Percentiles rank a stretch among this genome's conserved stretches.
phyloP scores from a whole-genome alignment of 2,329 filamentous ascomycete species.

The Diaporthe amygdali region DNA sequence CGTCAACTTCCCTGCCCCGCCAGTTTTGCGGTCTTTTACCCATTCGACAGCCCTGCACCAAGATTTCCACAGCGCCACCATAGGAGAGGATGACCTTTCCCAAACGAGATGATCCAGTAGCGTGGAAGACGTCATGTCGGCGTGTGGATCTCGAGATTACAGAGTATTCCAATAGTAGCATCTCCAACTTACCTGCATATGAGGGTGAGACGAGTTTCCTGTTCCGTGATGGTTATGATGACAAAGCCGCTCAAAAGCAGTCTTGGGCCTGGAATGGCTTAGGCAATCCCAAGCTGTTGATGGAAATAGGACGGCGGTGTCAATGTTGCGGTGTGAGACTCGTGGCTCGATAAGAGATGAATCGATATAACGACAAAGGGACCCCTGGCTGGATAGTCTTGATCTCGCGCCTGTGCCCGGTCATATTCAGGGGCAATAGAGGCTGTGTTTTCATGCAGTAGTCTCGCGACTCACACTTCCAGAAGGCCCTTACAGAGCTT shows the following conservation, averaged over 20 bases:
- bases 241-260: slow-evolving; percentile 8
- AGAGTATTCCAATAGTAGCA: too few species aligned
- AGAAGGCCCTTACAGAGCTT: neutral
- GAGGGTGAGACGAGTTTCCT: slow-evolving; percentile 15
- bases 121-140: too few species aligned
- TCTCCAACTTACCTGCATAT: slow-evolving; percentile 21
- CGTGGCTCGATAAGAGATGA: neutral
- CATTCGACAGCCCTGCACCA: too few species aligned
- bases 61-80: too few species aligned
- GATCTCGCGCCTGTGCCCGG: too few species aligned
- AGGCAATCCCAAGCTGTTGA: slow-evolving; percentile 1
- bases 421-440: too few species aligned
- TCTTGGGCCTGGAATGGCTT: slow-evolving; percentile 15
- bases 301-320: slow-evolving; percentile 1
- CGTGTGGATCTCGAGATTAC: too few species aligned
- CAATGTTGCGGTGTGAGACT: slow-evolving; percentile 21
- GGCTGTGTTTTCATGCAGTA: neutral
- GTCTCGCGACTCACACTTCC: neutral
- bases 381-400: neutral
- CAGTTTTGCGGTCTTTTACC: too few species aligned
- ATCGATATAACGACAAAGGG: neutral
- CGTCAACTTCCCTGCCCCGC: too few species aligned
- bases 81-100: too few species aligned
- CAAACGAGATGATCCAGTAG: too few species aligned
- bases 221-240: slow-evolving; percentile 13